Evolutionary conservation across 2,329 filamentous ascomycete genomes (phyloP).

Genomic region (Corynespora cassiicola): DNA sequence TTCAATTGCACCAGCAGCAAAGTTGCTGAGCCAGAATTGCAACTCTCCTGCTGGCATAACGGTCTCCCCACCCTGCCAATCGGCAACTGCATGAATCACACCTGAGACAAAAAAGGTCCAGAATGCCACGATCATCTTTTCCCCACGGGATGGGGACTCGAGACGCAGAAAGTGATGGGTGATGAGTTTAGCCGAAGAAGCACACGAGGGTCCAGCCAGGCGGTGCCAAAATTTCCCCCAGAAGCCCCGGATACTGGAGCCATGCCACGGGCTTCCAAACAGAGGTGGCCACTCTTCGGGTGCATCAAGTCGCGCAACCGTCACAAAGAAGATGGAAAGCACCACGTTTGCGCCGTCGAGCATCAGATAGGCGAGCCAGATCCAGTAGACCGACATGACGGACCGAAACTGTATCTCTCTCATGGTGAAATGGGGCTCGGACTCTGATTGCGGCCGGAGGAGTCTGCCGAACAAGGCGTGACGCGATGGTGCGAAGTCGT

Average conservation of each 20-base stretch:
- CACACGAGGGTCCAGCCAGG: neutral
- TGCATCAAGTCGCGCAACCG: slow-evolving; percentile 4
- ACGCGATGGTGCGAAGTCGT: neutral
- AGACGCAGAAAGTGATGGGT: neutral
- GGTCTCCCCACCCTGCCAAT: neutral
- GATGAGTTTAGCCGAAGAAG: slow-evolving; percentile 3
- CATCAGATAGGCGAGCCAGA: neutral
- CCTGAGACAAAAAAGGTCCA: slow-evolving; percentile 11
- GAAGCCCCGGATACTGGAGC: slow-evolving; percentile 3
- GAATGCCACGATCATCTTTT: slow-evolving; percentile 8
- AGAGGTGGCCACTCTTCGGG: slow-evolving; percentile 9
- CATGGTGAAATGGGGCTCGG: neutral
- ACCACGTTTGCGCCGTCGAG: slow-evolving; percentile 4
- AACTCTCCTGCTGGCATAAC: slow-evolving; percentile 1
- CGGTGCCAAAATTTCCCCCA: slow-evolving; percentile 10
- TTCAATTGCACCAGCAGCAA: slow-evolving; percentile 7
- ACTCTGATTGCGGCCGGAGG: neutral
- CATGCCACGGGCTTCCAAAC: slow-evolving; percentile 4
- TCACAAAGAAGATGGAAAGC: slow-evolving; percentile 7
- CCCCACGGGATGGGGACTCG: neutral
- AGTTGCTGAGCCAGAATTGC: slow-evolving; percentile 7
- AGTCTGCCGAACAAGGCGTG: neutral
- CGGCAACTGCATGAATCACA: slow-evolving; percentile 3
- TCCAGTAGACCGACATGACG: slow-evolving; percentile 8
- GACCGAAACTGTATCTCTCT: slow-evolving; percentile 2